Evolutionary conservation across 768 basidiomycete genomes (phyloP).

Genomic region (Termitomyces bulborhizus): DNA sequence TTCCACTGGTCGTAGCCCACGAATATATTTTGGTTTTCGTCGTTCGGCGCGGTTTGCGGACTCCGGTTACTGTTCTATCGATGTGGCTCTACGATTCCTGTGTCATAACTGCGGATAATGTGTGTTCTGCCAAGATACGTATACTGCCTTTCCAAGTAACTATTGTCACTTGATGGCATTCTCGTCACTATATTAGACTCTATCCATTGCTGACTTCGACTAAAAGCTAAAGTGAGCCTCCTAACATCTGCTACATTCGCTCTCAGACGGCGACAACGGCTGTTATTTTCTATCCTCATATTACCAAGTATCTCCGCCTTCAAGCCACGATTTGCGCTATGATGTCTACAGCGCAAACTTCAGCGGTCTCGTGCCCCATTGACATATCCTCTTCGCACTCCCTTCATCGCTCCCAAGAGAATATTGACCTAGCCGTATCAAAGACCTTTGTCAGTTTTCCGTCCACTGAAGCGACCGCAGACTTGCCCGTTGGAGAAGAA

Average conservation of each 20-base stretch:
- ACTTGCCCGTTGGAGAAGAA: slow-evolving; percentile 14
- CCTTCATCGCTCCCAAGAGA: slow-evolving; percentile 17
- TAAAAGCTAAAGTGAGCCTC: neutral
- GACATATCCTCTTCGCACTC: slow-evolving; percentile 23
- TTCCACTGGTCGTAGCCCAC: too few species aligned
- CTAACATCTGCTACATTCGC: neutral
- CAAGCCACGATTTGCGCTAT: slow-evolving; percentile 54
- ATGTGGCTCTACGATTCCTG: too few species aligned
- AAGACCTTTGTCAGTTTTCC: slow-evolving; percentile 28
- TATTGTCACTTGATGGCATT: too few species aligned
- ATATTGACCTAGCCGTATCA: slow-evolving; percentile 50
- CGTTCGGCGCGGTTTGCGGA: too few species aligned
- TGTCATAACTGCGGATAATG: too few species aligned
- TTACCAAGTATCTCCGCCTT: slow-evolving; percentile 27
- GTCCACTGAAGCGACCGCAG: slow-evolving; percentile 40
- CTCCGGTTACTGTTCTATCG: too few species aligned
- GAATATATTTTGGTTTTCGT: too few species aligned
- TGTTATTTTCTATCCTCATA: slow-evolving; percentile 3
- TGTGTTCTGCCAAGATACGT: too few species aligned
- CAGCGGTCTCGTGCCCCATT: slow-evolving; percentile 27
- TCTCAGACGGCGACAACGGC: neutral
- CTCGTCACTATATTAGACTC: too few species aligned
- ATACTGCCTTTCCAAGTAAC: too few species aligned
- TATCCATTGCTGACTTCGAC: too few species aligned
- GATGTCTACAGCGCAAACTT: slow-evolving; percentile 56